These are phyloP conservation scores for Ogataea ramenticola DNA, from an alignment of 805 yeast species.

Conservation along the genomic window DNA sequence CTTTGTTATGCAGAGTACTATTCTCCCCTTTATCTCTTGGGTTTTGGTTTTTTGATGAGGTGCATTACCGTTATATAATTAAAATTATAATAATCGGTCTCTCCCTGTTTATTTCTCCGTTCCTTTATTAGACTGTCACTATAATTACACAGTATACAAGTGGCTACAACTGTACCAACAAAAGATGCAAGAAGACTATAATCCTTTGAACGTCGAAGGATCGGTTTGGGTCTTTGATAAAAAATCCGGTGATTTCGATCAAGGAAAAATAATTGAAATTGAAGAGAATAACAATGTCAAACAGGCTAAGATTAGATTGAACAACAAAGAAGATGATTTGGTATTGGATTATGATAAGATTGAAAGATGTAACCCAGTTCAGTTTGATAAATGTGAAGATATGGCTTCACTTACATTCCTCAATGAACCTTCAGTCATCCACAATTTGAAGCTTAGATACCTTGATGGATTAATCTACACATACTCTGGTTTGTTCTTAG, in stretches of 20 bases:
- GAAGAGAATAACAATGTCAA: constrained; percentile 22
- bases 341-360: constrained; percentile 35
- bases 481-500: constrained; percentile 89
- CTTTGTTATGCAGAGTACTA: no score
- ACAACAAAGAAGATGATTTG: constrained; percentile 16
- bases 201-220: constrained; percentile 27
- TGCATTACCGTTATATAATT: no score
- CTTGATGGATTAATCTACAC: constrained; percentile 78
- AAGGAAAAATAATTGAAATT: constrained; percentile 48
- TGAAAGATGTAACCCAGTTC: constrained; percentile 77
- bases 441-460: constrained; percentile 75
- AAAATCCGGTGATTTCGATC: constrained; percentile 38
- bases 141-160: no score
- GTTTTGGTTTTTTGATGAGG: no score
- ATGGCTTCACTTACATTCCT: constrained; percentile 93
- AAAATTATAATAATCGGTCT: no score
- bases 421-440: constrained; percentile 92
- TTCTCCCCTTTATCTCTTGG: no score
- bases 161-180: no score
- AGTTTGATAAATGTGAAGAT: constrained; percentile 85
- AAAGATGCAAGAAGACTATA: not conserved
- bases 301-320: constrained; percentile 27
- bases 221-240: constrained; percentile 77
- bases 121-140: no score
- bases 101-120: no score